phyloP scores from a whole-genome alignment of 1,284 basidiomycete genomes.

The Ceratobasidium theobromae region DNA sequence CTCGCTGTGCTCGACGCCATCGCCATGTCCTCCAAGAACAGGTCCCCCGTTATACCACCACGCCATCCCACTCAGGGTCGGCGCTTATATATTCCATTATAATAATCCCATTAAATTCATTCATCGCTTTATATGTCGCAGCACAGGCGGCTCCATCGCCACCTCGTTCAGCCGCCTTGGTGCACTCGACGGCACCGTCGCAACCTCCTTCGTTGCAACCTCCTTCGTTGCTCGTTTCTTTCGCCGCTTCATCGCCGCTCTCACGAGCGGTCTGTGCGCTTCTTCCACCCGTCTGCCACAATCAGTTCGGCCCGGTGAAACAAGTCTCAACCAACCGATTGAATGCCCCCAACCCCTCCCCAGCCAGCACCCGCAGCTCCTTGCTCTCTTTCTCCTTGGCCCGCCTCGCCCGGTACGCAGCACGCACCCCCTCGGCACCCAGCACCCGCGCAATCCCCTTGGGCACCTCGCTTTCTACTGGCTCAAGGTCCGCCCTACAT shows the following conservation, averaged over 20 bases:
- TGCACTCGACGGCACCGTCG: constrained; percentile 9
- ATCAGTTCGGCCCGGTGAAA: not conserved
- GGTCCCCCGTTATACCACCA: not conserved
- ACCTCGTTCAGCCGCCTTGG: constrained; percentile 10
- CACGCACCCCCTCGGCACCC: constrained; percentile 4
- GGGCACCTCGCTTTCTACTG: constrained; percentile 9
- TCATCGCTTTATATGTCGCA: no score
- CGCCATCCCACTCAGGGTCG: not conserved
- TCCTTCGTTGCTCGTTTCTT: not conserved
- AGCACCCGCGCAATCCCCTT: constrained; percentile 12
- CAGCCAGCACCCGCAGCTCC: not conserved
- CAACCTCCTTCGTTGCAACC: constrained; percentile 17
- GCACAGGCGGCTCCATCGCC: not conserved
- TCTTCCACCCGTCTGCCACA: constrained; percentile 24
- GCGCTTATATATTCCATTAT: no score
- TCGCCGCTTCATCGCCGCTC: constrained; percentile 13
- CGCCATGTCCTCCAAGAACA: not conserved
- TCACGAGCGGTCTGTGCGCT: constrained; percentile 6
- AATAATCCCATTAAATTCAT: no score
- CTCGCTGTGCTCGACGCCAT: not conserved
- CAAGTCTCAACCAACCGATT: constrained; percentile 1
- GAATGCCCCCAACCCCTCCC: constrained; percentile 2
- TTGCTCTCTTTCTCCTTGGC: not conserved
- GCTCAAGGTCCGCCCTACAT: not conserved
- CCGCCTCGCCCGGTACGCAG: not conserved